These are phyloP conservation scores for Blastocystis hominis DNA, from an alignment of 352 stramenopile species.

Conservation along the genomic window DNA sequence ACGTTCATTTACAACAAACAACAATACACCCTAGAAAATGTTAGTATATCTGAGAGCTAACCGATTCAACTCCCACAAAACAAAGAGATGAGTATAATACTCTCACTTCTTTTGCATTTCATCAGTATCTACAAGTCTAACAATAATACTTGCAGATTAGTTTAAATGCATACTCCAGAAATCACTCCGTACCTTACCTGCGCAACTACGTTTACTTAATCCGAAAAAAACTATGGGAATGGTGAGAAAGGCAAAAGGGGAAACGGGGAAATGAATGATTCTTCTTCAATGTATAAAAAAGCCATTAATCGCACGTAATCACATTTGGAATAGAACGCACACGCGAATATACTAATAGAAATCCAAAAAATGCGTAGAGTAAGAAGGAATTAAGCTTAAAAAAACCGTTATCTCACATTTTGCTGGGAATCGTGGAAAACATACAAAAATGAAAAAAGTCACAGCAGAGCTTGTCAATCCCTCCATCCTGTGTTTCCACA, in stretches of 20 bases:
- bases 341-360: no score
- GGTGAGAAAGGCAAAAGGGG: no score
- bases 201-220: no score
- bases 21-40: background rate
- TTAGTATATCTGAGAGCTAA: constrained; percentile 29
- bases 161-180: background rate
- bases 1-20: background rate
- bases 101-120: background rate
- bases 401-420: no score
- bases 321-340: no score
- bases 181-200: no score
- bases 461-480: background rate
- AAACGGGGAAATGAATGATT: background rate
- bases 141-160: background rate
- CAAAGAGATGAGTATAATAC: background rate
- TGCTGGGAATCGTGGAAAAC: no score
- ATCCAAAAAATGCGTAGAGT: no score
- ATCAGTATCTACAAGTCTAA: background rate
- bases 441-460: no score
- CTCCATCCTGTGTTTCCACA: background rate
- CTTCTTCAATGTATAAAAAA: background rate
- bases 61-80: background rate
- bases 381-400: no score
- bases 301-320: background rate
- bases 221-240: no score